Percentiles rank a stretch among this genome's conserved stretches.
These are phyloP conservation scores for Aureobasidium musti DNA, from an alignment of 2,329 filamentous ascomycete species.

Conservation along the genomic window DNA sequence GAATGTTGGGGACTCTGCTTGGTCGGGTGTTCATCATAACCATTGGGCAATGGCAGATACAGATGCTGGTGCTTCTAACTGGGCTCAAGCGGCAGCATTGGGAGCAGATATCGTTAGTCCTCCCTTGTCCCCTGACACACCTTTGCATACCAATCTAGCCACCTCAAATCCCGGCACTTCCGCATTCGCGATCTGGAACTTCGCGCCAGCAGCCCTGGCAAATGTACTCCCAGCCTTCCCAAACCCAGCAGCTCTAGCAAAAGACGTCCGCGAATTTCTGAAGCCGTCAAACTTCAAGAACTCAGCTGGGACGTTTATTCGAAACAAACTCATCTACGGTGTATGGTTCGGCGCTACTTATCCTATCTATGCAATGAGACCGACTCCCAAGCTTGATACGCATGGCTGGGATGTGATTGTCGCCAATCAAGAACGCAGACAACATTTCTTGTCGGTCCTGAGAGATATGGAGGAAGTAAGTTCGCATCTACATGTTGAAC, in stretches of 20 bases:
- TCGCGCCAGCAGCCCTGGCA: neutral
- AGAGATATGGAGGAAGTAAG: constrained; percentile 3
- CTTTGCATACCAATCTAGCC: neutral
- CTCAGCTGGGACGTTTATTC: too few relatives aligned
- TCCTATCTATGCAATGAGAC: neutral
- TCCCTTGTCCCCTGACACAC: neutral
- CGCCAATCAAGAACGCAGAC: neutral
- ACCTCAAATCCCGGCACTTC: neutral
- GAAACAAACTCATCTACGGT: neutral
- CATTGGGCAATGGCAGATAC: neutral
- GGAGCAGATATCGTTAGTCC: neutral
- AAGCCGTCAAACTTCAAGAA: neutral
- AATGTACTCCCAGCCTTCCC: neutral
- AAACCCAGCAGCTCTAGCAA: too few relatives aligned
- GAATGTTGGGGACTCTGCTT: neutral
- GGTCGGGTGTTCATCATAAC: neutral
- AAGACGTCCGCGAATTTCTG: too few relatives aligned
- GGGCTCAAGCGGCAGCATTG: neutral
- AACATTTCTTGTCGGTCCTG: neutral
- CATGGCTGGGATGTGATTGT: neutral
- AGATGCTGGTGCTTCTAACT: neutral
- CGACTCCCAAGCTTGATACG: neutral
- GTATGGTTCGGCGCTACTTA: neutral
- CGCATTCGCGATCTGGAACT: neutral
- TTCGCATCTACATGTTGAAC: neutral